phyloP scores from a whole-genome alignment of 306 rosid species.

The Leucaena leucocephala region DNA sequence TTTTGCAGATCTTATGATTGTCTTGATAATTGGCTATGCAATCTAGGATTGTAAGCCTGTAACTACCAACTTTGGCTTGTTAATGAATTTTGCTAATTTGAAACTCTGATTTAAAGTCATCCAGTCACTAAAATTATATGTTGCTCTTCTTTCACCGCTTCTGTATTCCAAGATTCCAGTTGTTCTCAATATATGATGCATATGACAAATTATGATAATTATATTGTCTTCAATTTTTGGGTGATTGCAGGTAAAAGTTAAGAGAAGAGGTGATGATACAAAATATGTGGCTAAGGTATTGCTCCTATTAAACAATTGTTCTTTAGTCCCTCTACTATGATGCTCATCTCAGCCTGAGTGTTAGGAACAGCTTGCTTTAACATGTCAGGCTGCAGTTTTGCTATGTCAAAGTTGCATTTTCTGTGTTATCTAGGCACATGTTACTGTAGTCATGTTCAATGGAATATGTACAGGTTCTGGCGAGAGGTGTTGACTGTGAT shows the following conservation, averaged over 20 bases:
- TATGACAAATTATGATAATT: slow-evolving; percentile 18
- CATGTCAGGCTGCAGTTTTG: slow-evolving; percentile 16
- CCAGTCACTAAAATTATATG: slow-evolving; percentile 18
- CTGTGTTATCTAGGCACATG: slow-evolving; percentile 14
- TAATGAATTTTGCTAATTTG: slow-evolving; percentile 6
- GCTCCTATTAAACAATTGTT: slow-evolving; percentile 32
- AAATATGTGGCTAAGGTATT: slow-evolving; percentile 96
- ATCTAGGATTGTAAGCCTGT: background rate
- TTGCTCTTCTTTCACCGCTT: slow-evolving; percentile 29
- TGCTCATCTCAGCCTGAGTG: slow-evolving; percentile 16
- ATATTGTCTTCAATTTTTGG: slow-evolving; percentile 23
- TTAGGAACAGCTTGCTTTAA: slow-evolving; percentile 30
- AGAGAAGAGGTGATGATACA: slow-evolving; percentile 96
- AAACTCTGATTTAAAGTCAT: slow-evolving; percentile 19
- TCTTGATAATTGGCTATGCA: background rate
- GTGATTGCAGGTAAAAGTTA: slow-evolving; percentile 84
- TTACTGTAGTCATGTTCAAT: slow-evolving; percentile 43
- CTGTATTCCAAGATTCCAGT: slow-evolving; percentile 27
- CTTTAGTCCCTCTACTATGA: slow-evolving; percentile 5
- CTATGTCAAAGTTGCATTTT: slow-evolving; percentile 7
- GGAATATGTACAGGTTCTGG: slow-evolving; percentile 75
- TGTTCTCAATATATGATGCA: slow-evolving; percentile 12
- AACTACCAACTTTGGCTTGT: slow-evolving; percentile 7
- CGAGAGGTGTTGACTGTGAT: slow-evolving; percentile 93
- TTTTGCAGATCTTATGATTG: background rate